Evolutionary conservation across 2,329 filamentous ascomycete species (phyloP), one percentile per base, ranked within the genome.

Genomic region (Fusarium illudens): DNA sequence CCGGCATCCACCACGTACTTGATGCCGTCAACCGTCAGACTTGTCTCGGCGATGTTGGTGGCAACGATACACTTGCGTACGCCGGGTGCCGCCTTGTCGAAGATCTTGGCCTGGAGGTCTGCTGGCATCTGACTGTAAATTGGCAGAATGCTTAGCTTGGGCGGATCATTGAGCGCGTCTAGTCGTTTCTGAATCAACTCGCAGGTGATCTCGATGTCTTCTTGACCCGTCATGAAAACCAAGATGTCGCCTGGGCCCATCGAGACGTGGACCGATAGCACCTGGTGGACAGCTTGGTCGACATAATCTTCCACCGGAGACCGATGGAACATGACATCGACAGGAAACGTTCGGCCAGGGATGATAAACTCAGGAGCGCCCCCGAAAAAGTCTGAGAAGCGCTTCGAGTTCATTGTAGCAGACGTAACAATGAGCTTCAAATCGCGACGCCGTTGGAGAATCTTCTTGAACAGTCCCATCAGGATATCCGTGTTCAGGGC

Each of bases 91-190:
- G 96, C 96, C 69, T 90, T 89, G 75, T 99, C 95, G 73, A 99
- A 99, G 69, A 99, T 99, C 80, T 96, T 98, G 62, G 96, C 93
- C 79, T 99, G 96, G 33, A 99, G 83, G 78, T 99, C 96, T 32
- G 96, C 96, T 3, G 96, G 96, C 96, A 99, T 97, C 79, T 99
- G 96, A 85, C 94, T 97, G 87, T 99, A 99, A 58, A 99, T 98
- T 0, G 96, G 96, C 27, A 99, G 81, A 57, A 99, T 97, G 76
- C 92, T 95, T 61, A 99, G 87, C 76, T 97, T 95, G 2, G 96
- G 94, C 1, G 96, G 95, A 73, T 99, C 94, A 67, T 97, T 98
- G 30, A 99, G 86, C 29, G 95, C 87, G 68, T 93, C 91, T 15
- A 99, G 84, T 42, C 96, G 87, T 76, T 97, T 95, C 57, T 93